These are phyloP conservation scores for Huiozyma sinensis DNA, from an alignment of 805 yeast species.

Conservation along the genomic window DNA sequence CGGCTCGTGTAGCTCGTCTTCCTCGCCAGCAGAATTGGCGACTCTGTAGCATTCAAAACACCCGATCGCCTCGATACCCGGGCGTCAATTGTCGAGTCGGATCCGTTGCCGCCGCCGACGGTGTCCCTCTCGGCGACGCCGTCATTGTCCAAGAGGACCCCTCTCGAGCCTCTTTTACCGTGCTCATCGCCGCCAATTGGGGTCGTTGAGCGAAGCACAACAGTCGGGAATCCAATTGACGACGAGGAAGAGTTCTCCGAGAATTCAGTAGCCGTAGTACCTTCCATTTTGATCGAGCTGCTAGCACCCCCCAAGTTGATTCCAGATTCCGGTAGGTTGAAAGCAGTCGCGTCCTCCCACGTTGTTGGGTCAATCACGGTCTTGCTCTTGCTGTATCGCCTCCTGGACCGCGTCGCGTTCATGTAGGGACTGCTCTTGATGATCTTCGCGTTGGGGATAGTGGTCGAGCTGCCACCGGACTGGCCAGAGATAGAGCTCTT, in stretches of 20 bases:
- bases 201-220: slow-evolving; percentile 16
- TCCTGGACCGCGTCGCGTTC: slow-evolving; percentile 10
- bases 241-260: not conserved
- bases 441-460: slow-evolving; percentile 19
- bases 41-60: not conserved
- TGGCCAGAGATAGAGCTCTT: not conserved
- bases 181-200: slow-evolving; percentile 3
- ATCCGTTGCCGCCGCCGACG: not conserved
- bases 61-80: not conserved
- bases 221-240: slow-evolving; percentile 12
- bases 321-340: slow-evolving; percentile 21
- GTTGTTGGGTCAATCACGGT: slow-evolving; percentile 4
- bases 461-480: not conserved
- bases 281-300: not conserved
- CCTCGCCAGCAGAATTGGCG: not conserved
- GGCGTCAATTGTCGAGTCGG: not conserved
- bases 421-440: slow-evolving; percentile 26
- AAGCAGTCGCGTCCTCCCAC: slow-evolving; percentile 21
- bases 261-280: not conserved
- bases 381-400: slow-evolving; percentile 2
- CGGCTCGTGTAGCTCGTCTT: not conserved
- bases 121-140: not conserved
- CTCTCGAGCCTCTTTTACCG: slow-evolving; percentile 3
- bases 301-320: not conserved
- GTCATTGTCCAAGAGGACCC: not conserved